Evolutionary conservation across 2,329 filamentous ascomycete genomes (phyloP).

Genomic region (Fusarium hainanense): DNA sequence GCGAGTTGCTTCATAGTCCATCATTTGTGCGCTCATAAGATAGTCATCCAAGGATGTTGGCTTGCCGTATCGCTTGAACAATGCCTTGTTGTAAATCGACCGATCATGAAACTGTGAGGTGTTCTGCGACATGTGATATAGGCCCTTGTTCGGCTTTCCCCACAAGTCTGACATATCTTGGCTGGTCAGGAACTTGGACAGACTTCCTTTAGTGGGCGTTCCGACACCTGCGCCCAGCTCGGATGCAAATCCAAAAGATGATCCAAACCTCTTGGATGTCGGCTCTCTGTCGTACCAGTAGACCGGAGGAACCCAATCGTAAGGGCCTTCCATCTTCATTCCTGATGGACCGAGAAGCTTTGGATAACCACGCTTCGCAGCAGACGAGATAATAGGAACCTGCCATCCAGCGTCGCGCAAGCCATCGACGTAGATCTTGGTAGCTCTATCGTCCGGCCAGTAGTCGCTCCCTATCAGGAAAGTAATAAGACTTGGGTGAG

Average conservation of each 20-base stretch:
- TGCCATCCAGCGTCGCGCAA: not conserved
- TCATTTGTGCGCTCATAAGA: not conserved
- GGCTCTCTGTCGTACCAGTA: not conserved
- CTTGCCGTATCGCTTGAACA: not conserved
- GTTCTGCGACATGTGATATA: conserved; percentile 1
- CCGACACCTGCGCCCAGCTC: not conserved
- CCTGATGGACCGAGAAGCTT: not conserved
- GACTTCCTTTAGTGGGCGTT: not conserved
- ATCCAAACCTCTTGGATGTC: not conserved
- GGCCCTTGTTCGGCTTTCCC: not conserved
- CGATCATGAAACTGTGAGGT: not conserved
- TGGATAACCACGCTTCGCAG: not conserved
- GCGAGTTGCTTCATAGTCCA: conserved; percentile 4
- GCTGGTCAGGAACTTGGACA: not conserved
- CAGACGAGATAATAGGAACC: not conserved
- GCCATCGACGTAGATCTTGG: not conserved
- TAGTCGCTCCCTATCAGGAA: not conserved
- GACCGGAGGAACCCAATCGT: not conserved
- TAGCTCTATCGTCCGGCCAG: not conserved
- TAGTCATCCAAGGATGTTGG: not conserved
- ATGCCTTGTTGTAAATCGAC: conserved; percentile 3
- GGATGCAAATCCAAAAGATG: conserved; percentile 4
- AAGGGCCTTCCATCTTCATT: conserved; percentile 5
- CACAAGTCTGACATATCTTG: not conserved
- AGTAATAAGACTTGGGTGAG: not conserved